These are phyloP conservation scores for Melaleuca alternifolia DNA, from an alignment of 345 rosid genomes.

Conservation along the genomic window DNA sequence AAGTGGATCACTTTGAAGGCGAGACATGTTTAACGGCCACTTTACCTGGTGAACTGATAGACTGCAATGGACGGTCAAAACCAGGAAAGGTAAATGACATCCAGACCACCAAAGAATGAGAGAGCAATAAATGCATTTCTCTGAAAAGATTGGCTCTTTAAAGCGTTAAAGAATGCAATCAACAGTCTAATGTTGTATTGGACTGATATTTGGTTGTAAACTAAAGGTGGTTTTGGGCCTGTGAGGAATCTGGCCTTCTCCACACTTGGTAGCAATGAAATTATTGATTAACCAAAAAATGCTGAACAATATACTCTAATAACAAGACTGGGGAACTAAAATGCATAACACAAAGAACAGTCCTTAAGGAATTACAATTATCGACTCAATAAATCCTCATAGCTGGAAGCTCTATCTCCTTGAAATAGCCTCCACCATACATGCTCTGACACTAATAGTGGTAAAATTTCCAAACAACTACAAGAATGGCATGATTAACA, in stretches of 20 bases:
- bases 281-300: neutral
- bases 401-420: neutral
- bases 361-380: neutral
- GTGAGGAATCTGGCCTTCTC: neutral
- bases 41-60: neutral
- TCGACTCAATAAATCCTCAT: neutral
- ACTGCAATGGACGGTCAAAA: neutral
- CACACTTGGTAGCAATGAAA: neutral
- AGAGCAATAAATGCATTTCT: neutral
- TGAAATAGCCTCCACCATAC: neutral
- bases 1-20: slow-evolving; percentile 31
- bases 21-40: neutral
- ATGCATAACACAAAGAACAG: neutral
- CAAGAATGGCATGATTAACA: neutral
- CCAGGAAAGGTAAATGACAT: neutral
- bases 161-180: neutral
- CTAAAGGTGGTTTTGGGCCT: neutral
- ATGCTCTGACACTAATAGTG: neutral
- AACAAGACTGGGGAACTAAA: neutral
- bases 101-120: neutral
- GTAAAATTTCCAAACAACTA: neutral
- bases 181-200: neutral
- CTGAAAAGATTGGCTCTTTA: neutral
- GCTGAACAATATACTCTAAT: neutral
- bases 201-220: neutral